These are phyloP conservation scores for Panicum hallii DNA, from an alignment of 202 grass and related monocot genomes.

Conservation along the genomic window DNA sequence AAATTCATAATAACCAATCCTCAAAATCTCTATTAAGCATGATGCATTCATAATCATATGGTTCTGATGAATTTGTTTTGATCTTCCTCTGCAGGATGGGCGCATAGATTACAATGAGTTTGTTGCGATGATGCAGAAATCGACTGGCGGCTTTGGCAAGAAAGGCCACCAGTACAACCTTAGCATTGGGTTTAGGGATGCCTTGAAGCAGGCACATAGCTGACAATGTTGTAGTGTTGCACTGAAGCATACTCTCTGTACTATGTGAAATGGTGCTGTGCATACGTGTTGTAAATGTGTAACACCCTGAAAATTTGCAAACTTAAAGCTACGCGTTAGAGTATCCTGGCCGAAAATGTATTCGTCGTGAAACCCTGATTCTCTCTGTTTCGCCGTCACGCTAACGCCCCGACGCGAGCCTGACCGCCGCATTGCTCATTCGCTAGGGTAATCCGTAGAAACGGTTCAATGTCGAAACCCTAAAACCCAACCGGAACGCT, in stretches of 20 bases:
- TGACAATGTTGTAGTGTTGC: slow-evolving; percentile 46
- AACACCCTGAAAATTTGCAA: too few species aligned
- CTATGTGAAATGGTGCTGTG: slow-evolving; percentile 41
- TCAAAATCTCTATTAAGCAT: not conserved
- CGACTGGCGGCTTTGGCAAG: slow-evolving; percentile 47
- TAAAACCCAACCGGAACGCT: too few species aligned
- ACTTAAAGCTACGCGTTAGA: too few species aligned
- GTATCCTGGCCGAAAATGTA: too few species aligned
- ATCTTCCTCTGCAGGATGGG: slow-evolving; percentile 52
- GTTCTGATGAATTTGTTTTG: not conserved
- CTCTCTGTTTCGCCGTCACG: too few species aligned
- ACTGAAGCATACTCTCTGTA: slow-evolving; percentile 4
- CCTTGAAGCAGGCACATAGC: slow-evolving; percentile 43
- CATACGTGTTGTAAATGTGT: slow-evolving; percentile 55
- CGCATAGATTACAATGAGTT: slow-evolving; percentile 78
- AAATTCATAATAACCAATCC: not conserved
- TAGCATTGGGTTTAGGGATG: slow-evolving; percentile 60
- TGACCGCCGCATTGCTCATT: too few species aligned
- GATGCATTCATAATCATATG: not conserved
- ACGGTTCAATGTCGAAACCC: too few species aligned
- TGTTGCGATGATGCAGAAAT: slow-evolving; percentile 69
- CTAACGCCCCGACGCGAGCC: too few species aligned
- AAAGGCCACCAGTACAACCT: slow-evolving; percentile 44
- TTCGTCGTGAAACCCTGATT: too few species aligned
- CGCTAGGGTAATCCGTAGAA: too few species aligned